A percentile compares a stretch with the other conserved stretches of the same genome.
Conservation (phyloP, 352 stramenopile genomes). For the Phytophthora macrochlamydospora region DNA sequence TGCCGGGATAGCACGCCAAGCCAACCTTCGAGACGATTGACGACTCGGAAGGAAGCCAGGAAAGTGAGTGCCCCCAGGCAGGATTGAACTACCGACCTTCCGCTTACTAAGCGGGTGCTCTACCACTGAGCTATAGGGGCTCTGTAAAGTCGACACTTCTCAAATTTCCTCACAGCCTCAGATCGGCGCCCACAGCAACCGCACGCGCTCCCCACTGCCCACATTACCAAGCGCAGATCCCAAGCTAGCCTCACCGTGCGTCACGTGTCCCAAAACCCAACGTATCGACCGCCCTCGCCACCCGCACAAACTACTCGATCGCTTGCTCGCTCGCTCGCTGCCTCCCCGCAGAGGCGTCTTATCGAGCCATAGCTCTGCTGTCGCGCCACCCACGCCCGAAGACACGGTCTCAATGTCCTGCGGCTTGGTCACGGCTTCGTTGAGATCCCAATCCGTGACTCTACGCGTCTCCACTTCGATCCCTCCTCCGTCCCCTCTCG, state of each 20-base stretch:
- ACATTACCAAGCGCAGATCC: background rate
- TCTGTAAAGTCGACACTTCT: background rate
- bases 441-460: too few species aligned
- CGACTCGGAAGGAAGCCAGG: background rate
- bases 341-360: too few species aligned
- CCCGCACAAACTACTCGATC: background rate
- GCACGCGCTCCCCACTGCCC: background rate
- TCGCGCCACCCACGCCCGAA: too few species aligned
- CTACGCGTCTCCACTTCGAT: too few species aligned
- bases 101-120: background rate
- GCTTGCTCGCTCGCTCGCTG: background rate
- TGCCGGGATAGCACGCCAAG: background rate
- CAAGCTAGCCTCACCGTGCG: background rate
- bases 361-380: too few species aligned
- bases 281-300: background rate
- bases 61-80: background rate
- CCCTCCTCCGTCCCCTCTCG: too few species aligned
- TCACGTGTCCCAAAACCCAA: background rate
- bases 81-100: background rate
- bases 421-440: too few species aligned
- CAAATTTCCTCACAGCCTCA: background rate
- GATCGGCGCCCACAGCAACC: background rate
- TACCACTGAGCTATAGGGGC: constrained; percentile 4
- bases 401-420: too few species aligned
- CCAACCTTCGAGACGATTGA: background rate